Conservation (phyloP, 2,329 filamentous ascomycete species). For the Scortechinia acanthostroma region DNA sequence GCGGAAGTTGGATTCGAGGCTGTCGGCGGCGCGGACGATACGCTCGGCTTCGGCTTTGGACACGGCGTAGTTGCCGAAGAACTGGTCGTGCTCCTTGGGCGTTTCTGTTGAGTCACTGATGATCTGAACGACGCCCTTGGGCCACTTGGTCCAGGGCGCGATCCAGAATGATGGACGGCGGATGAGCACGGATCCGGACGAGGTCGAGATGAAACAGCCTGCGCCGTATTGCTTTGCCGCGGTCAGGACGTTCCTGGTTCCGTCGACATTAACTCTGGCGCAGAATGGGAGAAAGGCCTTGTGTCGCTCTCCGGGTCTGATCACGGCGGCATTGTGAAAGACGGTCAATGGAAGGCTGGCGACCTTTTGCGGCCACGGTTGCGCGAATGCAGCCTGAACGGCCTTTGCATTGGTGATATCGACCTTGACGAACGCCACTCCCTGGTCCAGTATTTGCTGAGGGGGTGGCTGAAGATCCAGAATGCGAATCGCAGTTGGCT, state of each 20-base stretch:
- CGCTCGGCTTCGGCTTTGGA: constrained; percentile 43
- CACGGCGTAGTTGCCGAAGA: constrained; percentile 39
- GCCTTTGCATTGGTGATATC: constrained; percentile 38
- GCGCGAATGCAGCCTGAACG: constrained; percentile 33
- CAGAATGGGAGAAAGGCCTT: constrained; percentile 32
- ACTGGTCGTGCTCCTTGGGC: constrained; percentile 27
- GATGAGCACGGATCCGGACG: constrained; percentile 36
- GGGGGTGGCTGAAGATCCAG: constrained; percentile 38
- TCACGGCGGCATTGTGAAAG: constrained; percentile 47
- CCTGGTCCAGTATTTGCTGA: constrained; percentile 28
- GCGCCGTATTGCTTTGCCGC: constrained; percentile 36
- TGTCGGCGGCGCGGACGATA: constrained; percentile 34
- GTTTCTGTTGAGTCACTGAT: constrained; percentile 30
- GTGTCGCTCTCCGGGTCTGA: constrained; percentile 39
- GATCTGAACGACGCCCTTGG: constrained; percentile 31
- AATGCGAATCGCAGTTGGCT: constrained; percentile 40
- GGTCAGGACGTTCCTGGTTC: constrained; percentile 37
- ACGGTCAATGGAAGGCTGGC: constrained; percentile 40
- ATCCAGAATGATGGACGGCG: constrained; percentile 31
- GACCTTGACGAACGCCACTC: constrained; percentile 33
- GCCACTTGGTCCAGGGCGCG: constrained; percentile 29
- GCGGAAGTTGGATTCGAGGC: constrained; percentile 26
- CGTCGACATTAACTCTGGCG: constrained; percentile 38
- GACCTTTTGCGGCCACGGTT: constrained; percentile 31
- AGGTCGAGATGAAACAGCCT: constrained; percentile 41